These are phyloP conservation scores for Puccinia horiana DNA, from an alignment of 1,284 basidiomycete genomes.

Conservation along the genomic window DNA sequence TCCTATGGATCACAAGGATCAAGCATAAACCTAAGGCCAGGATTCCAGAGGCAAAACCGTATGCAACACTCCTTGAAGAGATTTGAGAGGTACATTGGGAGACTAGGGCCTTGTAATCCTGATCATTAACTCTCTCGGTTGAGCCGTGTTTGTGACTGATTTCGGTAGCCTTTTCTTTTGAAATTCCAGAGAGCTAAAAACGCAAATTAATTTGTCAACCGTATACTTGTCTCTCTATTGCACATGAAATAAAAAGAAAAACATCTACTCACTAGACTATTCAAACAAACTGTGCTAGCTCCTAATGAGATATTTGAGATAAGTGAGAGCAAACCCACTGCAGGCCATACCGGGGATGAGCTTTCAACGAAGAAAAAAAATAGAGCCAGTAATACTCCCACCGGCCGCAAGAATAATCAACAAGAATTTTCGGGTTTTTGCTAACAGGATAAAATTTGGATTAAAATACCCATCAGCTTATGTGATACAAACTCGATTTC, in stretches of 20 bases:
- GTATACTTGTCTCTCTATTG: background rate
- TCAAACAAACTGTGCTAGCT: slow-evolving; percentile 31
- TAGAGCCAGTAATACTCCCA: slow-evolving; percentile 21
- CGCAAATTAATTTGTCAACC: background rate
- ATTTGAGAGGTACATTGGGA: slow-evolving; percentile 29
- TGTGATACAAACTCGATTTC: background rate
- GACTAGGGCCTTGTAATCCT: slow-evolving; percentile 4
- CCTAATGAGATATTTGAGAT: slow-evolving; percentile 17
- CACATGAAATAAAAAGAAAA: background rate
- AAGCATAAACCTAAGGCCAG: slow-evolving; percentile 17
- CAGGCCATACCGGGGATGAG: background rate
- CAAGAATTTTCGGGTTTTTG: slow-evolving; percentile 20
- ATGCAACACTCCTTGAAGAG: slow-evolving; percentile 22
- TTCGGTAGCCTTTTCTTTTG: slow-evolving; percentile 17
- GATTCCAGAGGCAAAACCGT: slow-evolving; percentile 28
- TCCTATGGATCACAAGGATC: background rate
- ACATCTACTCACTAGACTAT: slow-evolving; percentile 24
- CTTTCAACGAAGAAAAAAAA: slow-evolving; percentile 34
- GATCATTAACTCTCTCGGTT: background rate
- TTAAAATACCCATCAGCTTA: background rate
- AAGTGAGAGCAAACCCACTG: slow-evolving; percentile 8
- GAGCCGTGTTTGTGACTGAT: background rate
- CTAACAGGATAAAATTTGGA: background rate
- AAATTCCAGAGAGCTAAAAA: slow-evolving; percentile 24
- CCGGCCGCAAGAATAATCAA: slow-evolving; percentile 1